These are phyloP conservation scores for Taiwanofungus camphoratus DNA, from an alignment of 1,284 basidiomycete genomes.

Conservation along the genomic window DNA sequence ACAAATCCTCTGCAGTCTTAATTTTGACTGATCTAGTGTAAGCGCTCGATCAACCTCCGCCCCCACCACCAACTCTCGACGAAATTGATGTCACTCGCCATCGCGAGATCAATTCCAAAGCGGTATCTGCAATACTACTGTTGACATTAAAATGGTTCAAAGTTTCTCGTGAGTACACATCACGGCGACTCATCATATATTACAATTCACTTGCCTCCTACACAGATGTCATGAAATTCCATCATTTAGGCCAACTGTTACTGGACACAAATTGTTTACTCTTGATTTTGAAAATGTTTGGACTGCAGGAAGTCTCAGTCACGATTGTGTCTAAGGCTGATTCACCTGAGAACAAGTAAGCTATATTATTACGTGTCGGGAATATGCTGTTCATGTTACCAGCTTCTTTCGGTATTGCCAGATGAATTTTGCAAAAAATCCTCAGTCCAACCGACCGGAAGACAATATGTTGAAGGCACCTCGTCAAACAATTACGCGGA, in stretches of 20 bases:
- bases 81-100: slow-evolving; percentile 94
- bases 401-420: slow-evolving; percentile 97
- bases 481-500: slow-evolving; percentile 50
- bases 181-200: background rate
- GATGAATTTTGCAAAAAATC: slow-evolving; percentile 61
- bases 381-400: slow-evolving; percentile 11
- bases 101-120: slow-evolving; percentile 97
- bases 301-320: slow-evolving; percentile 84
- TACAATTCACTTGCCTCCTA: slow-evolving; percentile 4
- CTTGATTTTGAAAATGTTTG: slow-evolving; percentile 97
- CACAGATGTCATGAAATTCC: slow-evolving; percentile 95
- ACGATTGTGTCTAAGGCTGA: slow-evolving; percentile 88
- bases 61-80: slow-evolving; percentile 80
- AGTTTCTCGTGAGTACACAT: slow-evolving; percentile 72
- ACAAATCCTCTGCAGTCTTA: slow-evolving; percentile 1
- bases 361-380: slow-evolving; percentile 10
- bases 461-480: slow-evolving; percentile 56
- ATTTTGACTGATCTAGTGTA: slow-evolving; percentile 13
- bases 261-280: slow-evolving; percentile 95
- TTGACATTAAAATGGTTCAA: slow-evolving; percentile 98
- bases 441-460: slow-evolving; percentile 42
- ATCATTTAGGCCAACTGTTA: slow-evolving; percentile 91
- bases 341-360: slow-evolving; percentile 80
- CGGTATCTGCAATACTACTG: slow-evolving; percentile 91
- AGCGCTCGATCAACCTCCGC: slow-evolving; percentile 59